Percentiles rank a stretch among this genome's conserved stretches.
Conservation (phyloP, 495 filamentous ascomycete genomes). For the Collariella sp. region DNA sequence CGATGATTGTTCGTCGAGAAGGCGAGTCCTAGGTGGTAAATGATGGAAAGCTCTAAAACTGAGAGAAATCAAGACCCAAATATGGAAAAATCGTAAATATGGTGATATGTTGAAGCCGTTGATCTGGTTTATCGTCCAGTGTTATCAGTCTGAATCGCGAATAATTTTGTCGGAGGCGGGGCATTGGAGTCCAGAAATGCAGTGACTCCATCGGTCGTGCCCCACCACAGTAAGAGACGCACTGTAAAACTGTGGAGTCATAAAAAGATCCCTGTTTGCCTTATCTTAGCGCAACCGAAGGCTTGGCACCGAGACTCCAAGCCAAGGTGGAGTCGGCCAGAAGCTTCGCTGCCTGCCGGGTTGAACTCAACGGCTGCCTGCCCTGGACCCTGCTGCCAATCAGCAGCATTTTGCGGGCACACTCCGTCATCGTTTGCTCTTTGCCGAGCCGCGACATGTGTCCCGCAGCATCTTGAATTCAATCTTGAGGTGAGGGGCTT, state of each 20-base stretch:
- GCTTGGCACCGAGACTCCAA: background rate
- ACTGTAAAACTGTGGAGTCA: too few relatives aligned
- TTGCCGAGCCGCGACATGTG: slow-evolving; percentile 4
- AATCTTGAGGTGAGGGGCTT: too few relatives aligned
- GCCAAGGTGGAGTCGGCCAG: background rate
- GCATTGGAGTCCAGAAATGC: background rate
- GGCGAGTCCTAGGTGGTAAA: background rate
- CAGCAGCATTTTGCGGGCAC: slow-evolving; percentile 5
- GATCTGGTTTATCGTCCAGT: background rate
- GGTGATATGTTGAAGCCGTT: too few relatives aligned
- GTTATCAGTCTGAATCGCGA: background rate
- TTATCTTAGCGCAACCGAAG: too few relatives aligned
- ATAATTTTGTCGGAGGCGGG: slow-evolving; percentile 16
- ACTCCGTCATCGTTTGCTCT: slow-evolving; percentile 13
- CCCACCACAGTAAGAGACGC: slow-evolving; percentile 10
- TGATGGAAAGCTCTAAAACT: background rate
- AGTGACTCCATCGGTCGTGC: slow-evolving; percentile 11
- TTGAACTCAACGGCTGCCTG: background rate
- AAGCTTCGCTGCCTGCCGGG: slow-evolving; percentile 11
- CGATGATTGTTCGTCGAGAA: background rate
- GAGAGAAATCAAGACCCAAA: background rate
- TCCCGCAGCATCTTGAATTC: background rate
- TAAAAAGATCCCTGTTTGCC: too few relatives aligned
- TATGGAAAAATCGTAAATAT: too few relatives aligned
- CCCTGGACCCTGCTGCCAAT: background rate